phyloP scores from a whole-genome alignment of 140 eudicot species.

The Bidens hawaiensis region DNA sequence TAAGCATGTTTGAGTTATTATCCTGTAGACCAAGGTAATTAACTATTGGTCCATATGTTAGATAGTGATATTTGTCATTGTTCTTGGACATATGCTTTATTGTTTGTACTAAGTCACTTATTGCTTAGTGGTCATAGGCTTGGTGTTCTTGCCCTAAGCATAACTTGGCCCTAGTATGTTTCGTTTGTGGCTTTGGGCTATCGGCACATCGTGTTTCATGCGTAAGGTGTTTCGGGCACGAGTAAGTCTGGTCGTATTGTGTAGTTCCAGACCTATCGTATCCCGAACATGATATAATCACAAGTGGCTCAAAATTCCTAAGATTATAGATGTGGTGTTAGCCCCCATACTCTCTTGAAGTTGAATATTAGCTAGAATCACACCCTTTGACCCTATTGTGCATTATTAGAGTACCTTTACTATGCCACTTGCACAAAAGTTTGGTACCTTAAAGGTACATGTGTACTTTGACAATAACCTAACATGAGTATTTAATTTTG shows the following conservation, averaged over 20 bases:
- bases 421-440: conserved; percentile 1
- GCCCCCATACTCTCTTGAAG: not conserved
- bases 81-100: not conserved
- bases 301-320: not conserved
- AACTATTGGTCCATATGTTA: not conserved
- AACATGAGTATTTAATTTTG: not conserved
- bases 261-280: too few relatives aligned
- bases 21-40: not conserved
- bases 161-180: not conserved
- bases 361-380: not conserved
- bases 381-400: not conserved
- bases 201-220: too few relatives aligned
- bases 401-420: not conserved
- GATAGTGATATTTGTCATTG: not conserved
- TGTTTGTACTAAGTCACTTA: not conserved
- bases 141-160: not conserved
- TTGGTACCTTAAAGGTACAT: conserved; percentile 13
- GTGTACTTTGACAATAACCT: not conserved
- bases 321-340: not conserved
- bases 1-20: not conserved
- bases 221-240: too few relatives aligned
- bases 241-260: not conserved
- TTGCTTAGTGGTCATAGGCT: not conserved
- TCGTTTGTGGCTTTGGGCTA: too few relatives aligned
- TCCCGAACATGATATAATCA: not conserved